Evolutionary conservation across 2,329 filamentous ascomycete species (phyloP), one percentile per base, ranked within the genome.

Genomic region (Chaetomium globosum): DNA sequence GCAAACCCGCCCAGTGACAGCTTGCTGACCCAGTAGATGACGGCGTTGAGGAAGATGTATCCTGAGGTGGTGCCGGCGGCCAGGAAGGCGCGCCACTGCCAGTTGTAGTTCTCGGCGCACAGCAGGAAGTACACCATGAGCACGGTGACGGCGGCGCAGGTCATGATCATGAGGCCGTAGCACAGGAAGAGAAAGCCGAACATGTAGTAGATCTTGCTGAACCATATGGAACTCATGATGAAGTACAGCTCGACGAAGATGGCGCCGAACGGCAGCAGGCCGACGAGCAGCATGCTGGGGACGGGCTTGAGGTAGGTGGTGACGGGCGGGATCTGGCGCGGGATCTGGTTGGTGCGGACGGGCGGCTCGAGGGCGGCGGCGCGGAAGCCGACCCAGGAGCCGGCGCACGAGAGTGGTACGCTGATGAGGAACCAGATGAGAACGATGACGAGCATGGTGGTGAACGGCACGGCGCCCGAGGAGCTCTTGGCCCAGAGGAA

Each of bases 181-280:
- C 93, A 97, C 64, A 99, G 85, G 83, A 99, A 99, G 43, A 99
- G 82, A 84, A 99, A 99, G 26, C 95, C 95, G 74, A 99, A 99
- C 95, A 99, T 99, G 85, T 99, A 99, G 83, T 99, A 99, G 71
- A 99, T 95, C 79, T 95, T 92, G 81, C 89, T 94, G 79, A 96
- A 97, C 95, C 95, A 99, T 75, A 99, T 94, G 30, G 92, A 96
- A 80, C 89, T 96, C 92, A 99, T 96, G 81, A 99, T 97, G 79
- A 98, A 98, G 84, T 97, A 98, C 2, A 99, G 87, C 80, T 99
- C 95, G 55, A 98, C 93, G 71, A 98, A 97, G 75, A 99, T 98
- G 68, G 95, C 94, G 55, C 91, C 93, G 73, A 99, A 99, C 0
- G 95, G 95, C 30, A 98, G 83, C 59, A 98, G 88, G 60, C 95